Evolutionary conservation across 2,329 filamentous ascomycete genomes (phyloP).

Genomic region (Talaromyces rugulosus): DNA sequence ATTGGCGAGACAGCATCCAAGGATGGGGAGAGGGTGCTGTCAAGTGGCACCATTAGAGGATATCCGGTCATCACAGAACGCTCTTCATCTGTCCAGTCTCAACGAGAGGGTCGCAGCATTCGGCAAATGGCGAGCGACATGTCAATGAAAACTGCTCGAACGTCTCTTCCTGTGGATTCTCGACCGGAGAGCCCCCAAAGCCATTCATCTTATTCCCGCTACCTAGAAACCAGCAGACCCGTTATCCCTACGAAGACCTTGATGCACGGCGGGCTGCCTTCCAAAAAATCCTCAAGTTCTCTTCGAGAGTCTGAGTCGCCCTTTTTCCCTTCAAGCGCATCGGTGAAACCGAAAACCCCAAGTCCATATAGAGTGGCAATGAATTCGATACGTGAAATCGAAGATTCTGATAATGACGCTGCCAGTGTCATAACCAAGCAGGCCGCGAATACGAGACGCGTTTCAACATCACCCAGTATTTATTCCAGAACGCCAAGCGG

Average conservation of each 20-base stretch:
- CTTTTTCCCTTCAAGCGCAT: conserved; percentile 19
- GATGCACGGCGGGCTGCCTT: conserved; percentile 12
- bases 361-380: conserved; percentile 20
- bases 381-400: conserved; percentile 13
- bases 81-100: conserved; percentile 22
- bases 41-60: conserved; percentile 27
- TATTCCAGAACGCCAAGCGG: conserved; percentile 41
- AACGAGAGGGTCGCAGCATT: conserved; percentile 24
- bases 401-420: conserved; percentile 18
- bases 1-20: conserved; percentile 25
- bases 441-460: conserved; percentile 8
- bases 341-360: conserved; percentile 17
- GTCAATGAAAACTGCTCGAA: conserved; percentile 26
- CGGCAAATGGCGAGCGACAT: conserved; percentile 28
- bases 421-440: conserved; percentile 17
- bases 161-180: conserved; percentile 27
- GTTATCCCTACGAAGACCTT: conserved; percentile 16
- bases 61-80: conserved; percentile 27
- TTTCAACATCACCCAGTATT: conserved; percentile 34
- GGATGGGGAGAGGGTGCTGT: conserved; percentile 20
- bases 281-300: conserved; percentile 8
- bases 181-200: conserved; percentile 8
- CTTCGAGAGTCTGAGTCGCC: conserved; percentile 14
- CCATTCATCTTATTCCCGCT: conserved; percentile 3
- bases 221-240: conserved; percentile 3